Base-by-base conservation (phyloP, 1,139 yeast genomes). In the Zhuliangozyma blackwelliae region DNA sequence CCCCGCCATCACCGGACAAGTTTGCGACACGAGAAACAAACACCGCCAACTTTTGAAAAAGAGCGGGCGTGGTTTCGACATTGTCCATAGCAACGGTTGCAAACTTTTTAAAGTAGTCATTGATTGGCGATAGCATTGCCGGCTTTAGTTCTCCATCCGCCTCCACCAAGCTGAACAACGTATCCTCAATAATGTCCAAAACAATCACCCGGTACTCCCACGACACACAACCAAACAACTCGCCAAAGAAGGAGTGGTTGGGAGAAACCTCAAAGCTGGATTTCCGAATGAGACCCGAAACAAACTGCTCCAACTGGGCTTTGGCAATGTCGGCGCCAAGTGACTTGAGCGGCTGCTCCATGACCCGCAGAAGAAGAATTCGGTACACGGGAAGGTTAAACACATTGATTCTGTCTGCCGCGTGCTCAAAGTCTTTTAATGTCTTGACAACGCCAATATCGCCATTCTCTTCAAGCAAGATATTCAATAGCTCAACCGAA, bases 351-450 rank as follows among this genome's bases (percentile, higher is more conserved):
- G 32, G n/a, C 3, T 16, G 20, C 3, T 36, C 20, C 0, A 63
- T 42, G 1, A 55, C 42, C 29, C 59, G 47, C 16, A 16, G 16
- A 3, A 67, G 40, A 8, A 78, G 51, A 16, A 77, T 52, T 48
- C 81, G 87, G 36, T 68, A 64, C 2, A 77, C 48, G 0, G 79
- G 72, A 25, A 81, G 49, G 47, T 76, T 79, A 52, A 77, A 78
- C 36, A 75, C 79, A 43, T 73, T 68, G n/a, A 65, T 57, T 2
- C 43, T 30, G 2, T 34, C n/a, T 1, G 57, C 46, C 11, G 48
- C 36, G 2, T 35, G 36, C 10, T 43, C 39, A n/a, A 65, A 44
- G 25, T 61, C 65, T 3, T 41, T 43, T 10, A 52, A 39, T 4
- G 42, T 35, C 4, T 29, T 33, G 12, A 56, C 47, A 20, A 16